Conservation (phyloP, 1,284 basidiomycete species). For the Macrocystidia cucumis region DNA sequence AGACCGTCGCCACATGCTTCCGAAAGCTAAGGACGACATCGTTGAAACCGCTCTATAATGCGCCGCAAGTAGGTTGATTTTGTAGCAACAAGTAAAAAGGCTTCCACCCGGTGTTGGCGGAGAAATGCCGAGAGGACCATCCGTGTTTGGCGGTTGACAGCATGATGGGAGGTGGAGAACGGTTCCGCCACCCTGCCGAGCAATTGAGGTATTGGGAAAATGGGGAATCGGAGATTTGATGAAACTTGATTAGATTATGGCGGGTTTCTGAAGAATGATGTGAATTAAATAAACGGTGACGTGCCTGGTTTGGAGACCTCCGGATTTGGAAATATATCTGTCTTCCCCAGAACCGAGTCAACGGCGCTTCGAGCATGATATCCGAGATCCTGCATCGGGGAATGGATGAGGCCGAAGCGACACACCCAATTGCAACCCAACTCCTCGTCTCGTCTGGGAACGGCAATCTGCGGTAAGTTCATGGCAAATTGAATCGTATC, state of each 20-base stretch:
- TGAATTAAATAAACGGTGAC: conserved; percentile 16
- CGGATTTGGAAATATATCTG: conserved; percentile 16
- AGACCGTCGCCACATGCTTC: no score
- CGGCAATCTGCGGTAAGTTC: conserved; percentile 22
- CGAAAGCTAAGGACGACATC: no score
- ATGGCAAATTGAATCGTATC: conserved; percentile 11
- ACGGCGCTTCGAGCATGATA: conserved; percentile 18
- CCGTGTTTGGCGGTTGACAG: no score
- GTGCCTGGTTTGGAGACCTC: conserved; percentile 17
- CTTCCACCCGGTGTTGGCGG: no score
- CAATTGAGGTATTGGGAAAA: no score
- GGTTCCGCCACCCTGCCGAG: no score
- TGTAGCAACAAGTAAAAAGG: no score
- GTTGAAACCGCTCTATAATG: no score
- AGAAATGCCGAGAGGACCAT: no score
- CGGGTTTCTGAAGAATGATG: no score
- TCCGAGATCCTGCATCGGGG: conserved; percentile 28
- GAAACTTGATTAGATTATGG: conserved; percentile 19
- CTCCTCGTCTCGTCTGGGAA: conserved; percentile 13
- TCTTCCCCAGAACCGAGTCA: conserved; percentile 25
- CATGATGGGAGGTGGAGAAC: no score
- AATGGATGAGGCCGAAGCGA: conserved; percentile 14
- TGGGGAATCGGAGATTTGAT: conserved; percentile 11
- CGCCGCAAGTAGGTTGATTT: no score
- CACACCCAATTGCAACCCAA: conserved; percentile 2